A percentile compares a stretch with the other conserved stretches of the same genome.
Conservation (phyloP, 2,329 filamentous ascomycete species). For the Mycosphaerella arachidis region DNA sequence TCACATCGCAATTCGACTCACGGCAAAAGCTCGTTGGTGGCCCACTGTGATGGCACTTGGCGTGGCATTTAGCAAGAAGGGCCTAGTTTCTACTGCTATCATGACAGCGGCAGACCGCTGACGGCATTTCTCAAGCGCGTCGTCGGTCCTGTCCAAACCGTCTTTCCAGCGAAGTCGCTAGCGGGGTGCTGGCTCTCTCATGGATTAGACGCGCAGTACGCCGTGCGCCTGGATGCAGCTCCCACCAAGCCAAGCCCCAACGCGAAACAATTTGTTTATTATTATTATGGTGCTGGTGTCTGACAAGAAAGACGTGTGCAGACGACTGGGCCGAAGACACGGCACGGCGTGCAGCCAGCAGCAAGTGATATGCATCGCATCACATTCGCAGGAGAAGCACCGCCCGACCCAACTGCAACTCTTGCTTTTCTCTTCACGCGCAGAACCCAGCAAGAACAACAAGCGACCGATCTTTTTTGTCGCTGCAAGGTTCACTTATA, state of each 20-base stretch:
- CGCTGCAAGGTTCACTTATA: not conserved
- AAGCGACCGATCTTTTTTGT: slow-evolving; percentile 8
- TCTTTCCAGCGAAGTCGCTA: not conserved
- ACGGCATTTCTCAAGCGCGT: not conserved
- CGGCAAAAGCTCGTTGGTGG: not conserved
- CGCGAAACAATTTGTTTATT: slow-evolving; percentile 7
- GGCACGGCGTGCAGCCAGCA: slow-evolving; percentile 3
- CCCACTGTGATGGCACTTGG: not conserved
- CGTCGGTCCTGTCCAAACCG: not conserved
- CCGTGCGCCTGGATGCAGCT: slow-evolving; percentile 5
- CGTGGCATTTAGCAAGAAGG: not conserved
- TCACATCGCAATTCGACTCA: not conserved
- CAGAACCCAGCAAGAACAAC: not conserved
- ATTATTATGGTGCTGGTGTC: slow-evolving; percentile 1
- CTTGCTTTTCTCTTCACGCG: not conserved
- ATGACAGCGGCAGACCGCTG: not conserved
- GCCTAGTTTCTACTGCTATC: not conserved
- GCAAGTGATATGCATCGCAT: slow-evolving; percentile 4
- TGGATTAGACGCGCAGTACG: not conserved
- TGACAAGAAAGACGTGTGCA: not conserved
- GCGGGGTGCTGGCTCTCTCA: not conserved
- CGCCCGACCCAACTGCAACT: not conserved
- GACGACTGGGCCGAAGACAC: not conserved
- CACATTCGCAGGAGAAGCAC: not conserved
- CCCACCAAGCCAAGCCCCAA: not conserved